Base-by-base conservation (phyloP, 2,329 filamentous ascomycete species). In the Penicillium sp. region DNA sequence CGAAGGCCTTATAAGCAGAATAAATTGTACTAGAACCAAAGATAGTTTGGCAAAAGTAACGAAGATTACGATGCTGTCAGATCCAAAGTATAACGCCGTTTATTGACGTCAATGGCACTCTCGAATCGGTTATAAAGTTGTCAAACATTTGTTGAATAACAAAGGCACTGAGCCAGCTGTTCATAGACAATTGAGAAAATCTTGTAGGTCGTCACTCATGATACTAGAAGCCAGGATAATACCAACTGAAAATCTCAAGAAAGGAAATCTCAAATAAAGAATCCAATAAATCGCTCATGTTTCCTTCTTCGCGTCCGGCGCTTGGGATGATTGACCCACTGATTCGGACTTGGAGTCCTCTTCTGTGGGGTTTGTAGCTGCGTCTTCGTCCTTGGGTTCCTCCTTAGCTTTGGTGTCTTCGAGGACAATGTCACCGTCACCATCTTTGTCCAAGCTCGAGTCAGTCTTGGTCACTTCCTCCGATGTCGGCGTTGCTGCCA, bases 341-440 rank as follows among this genome's bases (percentile, higher is more conserved):
- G 36, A 5, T 44, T 57, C 44, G 29, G 53, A 29, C 6, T 47
- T 40, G 29, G 56, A 45, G 16, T 34, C 47, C n/a, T 48, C 43
- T 21, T 24, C n/a, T 48, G 57, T 36, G 11, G 54, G 11, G 3
- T 21, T 32, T 10, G 24, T 48, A 45, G 56, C 39, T 36, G 45
- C 18, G 29, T 49, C 53, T 48, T 59, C 53, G 31, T 40, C 41
- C 57, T 66, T 49, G 9, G 31, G 27, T 38, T 48, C 53, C 13
- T 55, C 55, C 27, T 62, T 66, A 11, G 59, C 32, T 24, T 57
- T 65, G n/a, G 55, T 59, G 58, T 74, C 73, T 5, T 65, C 67
- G 18, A 76, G 64, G 24, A 71, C 66, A 48, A 76, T 74, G 48
- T 77, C 75, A 6, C 71, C 73, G 48, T 76, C 71, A 9, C 61